Evolutionary conservation across 2,329 filamentous ascomycete species (phyloP).

Genomic region (Zelopaecilomyces penicillatus): DNA sequence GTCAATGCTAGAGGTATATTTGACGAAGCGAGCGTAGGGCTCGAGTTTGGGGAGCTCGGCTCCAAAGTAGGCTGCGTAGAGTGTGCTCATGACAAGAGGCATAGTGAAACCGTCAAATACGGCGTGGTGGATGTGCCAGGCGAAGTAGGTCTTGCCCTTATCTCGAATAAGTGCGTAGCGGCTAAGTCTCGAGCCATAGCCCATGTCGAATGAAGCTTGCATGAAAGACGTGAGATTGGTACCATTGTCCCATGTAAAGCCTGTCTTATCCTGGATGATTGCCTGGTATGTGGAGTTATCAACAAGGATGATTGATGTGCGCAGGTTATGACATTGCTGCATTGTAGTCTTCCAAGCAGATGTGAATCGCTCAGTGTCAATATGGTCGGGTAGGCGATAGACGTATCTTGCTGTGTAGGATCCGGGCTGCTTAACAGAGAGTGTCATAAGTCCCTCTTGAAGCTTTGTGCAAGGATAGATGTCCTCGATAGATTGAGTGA

Average conservation of each 20-base stretch:
- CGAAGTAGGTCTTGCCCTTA: not conserved
- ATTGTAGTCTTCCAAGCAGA: slow-evolving; percentile 4
- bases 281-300: not conserved
- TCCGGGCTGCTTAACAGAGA: slow-evolving; percentile 5
- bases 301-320: slow-evolving; percentile 7
- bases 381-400: slow-evolving; percentile 3
- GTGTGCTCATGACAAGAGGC: slow-evolving; percentile 1
- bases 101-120: slow-evolving; percentile 7
- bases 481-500: slow-evolving; percentile 3
- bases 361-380: slow-evolving; percentile 2
- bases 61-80: slow-evolving; percentile 2
- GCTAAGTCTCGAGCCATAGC: slow-evolving; percentile 9
- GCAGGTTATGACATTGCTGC: slow-evolving; percentile 4
- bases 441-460: slow-evolving; percentile 2
- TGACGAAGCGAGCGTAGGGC: slow-evolving; percentile 6
- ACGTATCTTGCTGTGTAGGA: slow-evolving; percentile 5
- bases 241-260: not conserved
- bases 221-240: slow-evolving; percentile 1
- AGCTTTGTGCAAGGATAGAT: slow-evolving; percentile 6
- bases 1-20: slow-evolving; percentile 4
- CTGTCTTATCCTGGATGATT: not conserved
- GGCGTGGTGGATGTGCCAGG: slow-evolving; percentile 6
- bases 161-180: slow-evolving; percentile 8
- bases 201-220: slow-evolving; percentile 5
- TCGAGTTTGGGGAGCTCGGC: slow-evolving; percentile 11